Base-by-base conservation (phyloP, 306 rosid genomes). In the Cicer bijugum region DNA sequence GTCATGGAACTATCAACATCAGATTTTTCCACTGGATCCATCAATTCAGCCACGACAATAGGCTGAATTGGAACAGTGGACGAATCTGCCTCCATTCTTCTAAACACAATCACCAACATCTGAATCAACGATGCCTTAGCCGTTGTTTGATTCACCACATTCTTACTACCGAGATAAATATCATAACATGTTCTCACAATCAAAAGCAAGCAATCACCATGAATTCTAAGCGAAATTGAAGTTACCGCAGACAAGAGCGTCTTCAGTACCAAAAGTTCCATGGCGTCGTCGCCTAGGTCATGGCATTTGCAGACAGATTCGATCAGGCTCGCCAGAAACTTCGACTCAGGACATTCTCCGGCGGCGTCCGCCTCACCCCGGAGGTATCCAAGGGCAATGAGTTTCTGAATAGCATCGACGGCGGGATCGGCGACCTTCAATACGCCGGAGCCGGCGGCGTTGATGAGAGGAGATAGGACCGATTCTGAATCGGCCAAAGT, bases 81-180 rank as follows among this genome's bases (percentile, higher is more conserved):
- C 2, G 99, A 95, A 68, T 95, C 99, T 0, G 99, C 99, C 85
- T 95, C 99, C 99, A 95, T 95, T 69, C 99, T 88, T 80, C 97
- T 78, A 79, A 95, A 95, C 81, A 95, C 99, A 57, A 95, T 95
- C 76, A 95, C 97, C 56, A 95, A 67, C 97, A 95, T 95, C 82
- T 95, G 99, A 86, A 95, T 83, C 91, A 95, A 56, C 0, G 99
- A 95, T 1, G 97, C 99, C 69, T 95, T 95, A 1, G 99, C 99
- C 2, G 99, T 95, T 6, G 97, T 92, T 80, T 95, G 99, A 81
- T 95, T 95, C 73, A 95, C 97, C 48, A 92, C 83, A 56, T 90
- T 90, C 76, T 95, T 95, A 70, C 99, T 95, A 9, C 87, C 93
- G 9, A 92, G 74, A 67, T 92, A 95, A 57, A 95, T 86, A 69